These are phyloP conservation scores for Coprinopsis strossmayeri DNA, from an alignment of 768 basidiomycete genomes.

Conservation along the genomic window DNA sequence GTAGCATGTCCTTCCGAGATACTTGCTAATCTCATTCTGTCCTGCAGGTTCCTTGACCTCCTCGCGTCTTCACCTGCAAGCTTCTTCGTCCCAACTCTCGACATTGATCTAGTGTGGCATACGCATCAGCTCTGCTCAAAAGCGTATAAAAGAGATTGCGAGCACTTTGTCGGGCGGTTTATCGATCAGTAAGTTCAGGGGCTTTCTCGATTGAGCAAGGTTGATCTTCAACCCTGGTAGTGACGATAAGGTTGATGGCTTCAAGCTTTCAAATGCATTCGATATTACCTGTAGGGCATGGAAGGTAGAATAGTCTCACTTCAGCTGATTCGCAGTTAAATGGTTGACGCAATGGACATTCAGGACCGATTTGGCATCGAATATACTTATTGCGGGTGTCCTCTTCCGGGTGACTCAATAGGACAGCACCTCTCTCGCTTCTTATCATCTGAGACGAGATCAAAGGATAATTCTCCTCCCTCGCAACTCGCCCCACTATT, in stretches of 20 bases:
- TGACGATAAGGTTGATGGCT: slow-evolving; percentile 5
- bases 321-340: too few relatives aligned
- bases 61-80: slow-evolving; percentile 34
- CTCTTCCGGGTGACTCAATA: slow-evolving; percentile 38
- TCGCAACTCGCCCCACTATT: not conserved
- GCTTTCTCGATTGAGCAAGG: not conserved
- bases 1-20: too few relatives aligned
- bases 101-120: slow-evolving; percentile 74
- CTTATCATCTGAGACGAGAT: not conserved
- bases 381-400: slow-evolving; percentile 59
- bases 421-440: slow-evolving; percentile 22
- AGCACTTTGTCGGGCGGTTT: slow-evolving; percentile 33
- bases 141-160: slow-evolving; percentile 41
- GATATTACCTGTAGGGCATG: not conserved
- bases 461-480: not conserved
- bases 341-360: slow-evolving; percentile 15
- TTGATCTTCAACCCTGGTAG: not conserved
- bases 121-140: slow-evolving; percentile 55
- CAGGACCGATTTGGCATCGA: slow-evolving; percentile 40
- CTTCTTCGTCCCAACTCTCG: slow-evolving; percentile 55
- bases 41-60: slow-evolving; percentile 54
- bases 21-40: too few relatives aligned
- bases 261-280: not conserved
- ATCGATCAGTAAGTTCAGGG: slow-evolving; percentile 49
- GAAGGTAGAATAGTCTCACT: slow-evolving; percentile 12